These are phyloP conservation scores for Phaeoacremonium minimum DNA, from an alignment of 2,329 filamentous ascomycete species.

Conservation along the genomic window DNA sequence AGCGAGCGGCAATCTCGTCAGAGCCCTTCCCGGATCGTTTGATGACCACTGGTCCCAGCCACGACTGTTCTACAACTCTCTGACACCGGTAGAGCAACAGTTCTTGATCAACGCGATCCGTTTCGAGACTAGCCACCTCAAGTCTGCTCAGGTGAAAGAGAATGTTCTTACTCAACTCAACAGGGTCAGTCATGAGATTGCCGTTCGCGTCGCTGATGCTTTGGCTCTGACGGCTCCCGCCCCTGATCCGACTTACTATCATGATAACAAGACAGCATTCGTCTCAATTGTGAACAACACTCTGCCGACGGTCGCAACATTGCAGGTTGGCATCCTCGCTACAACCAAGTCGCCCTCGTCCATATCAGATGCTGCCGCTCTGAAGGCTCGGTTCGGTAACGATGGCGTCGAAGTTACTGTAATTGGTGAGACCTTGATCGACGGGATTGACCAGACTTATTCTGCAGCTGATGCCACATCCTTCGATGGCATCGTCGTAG, in stretches of 20 bases:
- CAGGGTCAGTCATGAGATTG: conserved; percentile 62
- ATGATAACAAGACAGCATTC: conserved; percentile 60
- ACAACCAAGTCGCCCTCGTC: conserved; percentile 35
- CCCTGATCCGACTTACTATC: conserved; percentile 62
- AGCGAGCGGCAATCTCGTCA: conserved; percentile 47
- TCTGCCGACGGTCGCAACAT: conserved; percentile 55
- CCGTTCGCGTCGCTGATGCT: conserved; percentile 57
- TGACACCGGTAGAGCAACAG: conserved; percentile 62
- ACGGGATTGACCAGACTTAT: conserved; percentile 60
- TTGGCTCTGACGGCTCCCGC: conserved; percentile 55
- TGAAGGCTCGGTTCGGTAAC: conserved; percentile 44
- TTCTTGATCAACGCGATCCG: conserved; percentile 70
- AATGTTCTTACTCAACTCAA: conserved; percentile 69
- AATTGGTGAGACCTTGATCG: conserved; percentile 53
- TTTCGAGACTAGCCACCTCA: conserved; percentile 62
- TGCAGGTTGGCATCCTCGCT: conserved; percentile 61
- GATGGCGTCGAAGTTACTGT: conserved; percentile 53
- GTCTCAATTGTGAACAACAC: conserved; percentile 56
- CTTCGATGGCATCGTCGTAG: conserved; percentile 61
- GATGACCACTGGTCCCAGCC: conserved; percentile 70
- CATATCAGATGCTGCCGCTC: conserved; percentile 39
- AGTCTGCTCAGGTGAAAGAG: conserved; percentile 51
- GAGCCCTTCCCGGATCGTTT: conserved; percentile 59
- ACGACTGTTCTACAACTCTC: conserved; percentile 70
- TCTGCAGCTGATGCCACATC: conserved; percentile 56